Evolutionary conservation across 2,329 filamentous ascomycete species (phyloP).

Genomic region (Trichoderma afroharzianum): DNA sequence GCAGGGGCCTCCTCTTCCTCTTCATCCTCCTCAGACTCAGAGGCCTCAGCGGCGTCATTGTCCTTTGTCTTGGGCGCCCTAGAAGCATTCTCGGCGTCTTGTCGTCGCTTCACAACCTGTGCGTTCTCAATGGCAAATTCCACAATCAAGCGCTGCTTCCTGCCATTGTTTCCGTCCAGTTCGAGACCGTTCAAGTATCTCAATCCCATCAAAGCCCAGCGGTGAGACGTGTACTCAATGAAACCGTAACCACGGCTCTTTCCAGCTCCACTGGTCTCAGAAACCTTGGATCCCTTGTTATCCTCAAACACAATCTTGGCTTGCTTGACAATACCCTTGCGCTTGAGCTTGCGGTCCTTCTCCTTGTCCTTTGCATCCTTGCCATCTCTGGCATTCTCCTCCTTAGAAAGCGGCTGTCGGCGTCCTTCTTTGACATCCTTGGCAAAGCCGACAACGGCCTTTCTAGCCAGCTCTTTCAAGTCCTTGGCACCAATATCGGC

Average conservation of each 20-base stretch:
- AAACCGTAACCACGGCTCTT: slow-evolving; percentile 93
- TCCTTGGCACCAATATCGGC: slow-evolving; percentile 79
- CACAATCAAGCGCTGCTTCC: slow-evolving; percentile 84
- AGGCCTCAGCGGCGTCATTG: slow-evolving; percentile 1
- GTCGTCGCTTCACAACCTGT: slow-evolving; percentile 80
- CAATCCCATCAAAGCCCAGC: slow-evolving; percentile 90
- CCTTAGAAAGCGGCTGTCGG: slow-evolving; percentile 78
- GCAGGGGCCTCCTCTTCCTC: slow-evolving; percentile 27
- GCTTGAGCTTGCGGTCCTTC: slow-evolving; percentile 71
- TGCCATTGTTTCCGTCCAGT: slow-evolving; percentile 60
- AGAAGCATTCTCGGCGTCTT: slow-evolving; percentile 35
- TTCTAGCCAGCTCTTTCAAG: slow-evolving; percentile 83
- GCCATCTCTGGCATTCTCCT: slow-evolving; percentile 77
- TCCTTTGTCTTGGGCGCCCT: slow-evolving; percentile 27
- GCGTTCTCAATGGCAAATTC: slow-evolving; percentile 99
- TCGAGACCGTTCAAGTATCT: slow-evolving; percentile 84
- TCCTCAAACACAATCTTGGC: slow-evolving; percentile 94
- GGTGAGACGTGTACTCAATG: slow-evolving; percentile 91
- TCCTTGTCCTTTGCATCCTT: slow-evolving; percentile 80
- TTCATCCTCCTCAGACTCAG: background rate
- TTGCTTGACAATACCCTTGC: slow-evolving; percentile 84
- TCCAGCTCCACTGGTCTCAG: slow-evolving; percentile 72
- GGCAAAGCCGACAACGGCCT: slow-evolving; percentile 93
- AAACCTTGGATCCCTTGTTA: slow-evolving; percentile 76
- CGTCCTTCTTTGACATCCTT: slow-evolving; percentile 77